Evolutionary conservation across 1,139 yeast genomes (phyloP).

Genomic region (Entelexis sorbosivorans): DNA sequence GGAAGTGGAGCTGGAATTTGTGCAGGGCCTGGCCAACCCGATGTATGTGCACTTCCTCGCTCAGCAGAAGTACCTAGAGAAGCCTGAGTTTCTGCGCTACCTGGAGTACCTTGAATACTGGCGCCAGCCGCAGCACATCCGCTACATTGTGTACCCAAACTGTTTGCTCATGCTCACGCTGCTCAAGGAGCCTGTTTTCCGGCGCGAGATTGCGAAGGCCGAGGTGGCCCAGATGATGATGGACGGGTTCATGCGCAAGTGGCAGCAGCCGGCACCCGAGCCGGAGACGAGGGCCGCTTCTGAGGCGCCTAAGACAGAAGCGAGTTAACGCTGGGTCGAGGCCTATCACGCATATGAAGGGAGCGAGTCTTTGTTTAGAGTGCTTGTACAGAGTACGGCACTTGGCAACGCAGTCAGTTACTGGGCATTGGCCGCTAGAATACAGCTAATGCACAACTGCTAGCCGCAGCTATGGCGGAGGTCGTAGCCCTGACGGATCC

Average conservation of each 20-base stretch:
- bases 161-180: slow-evolving; percentile 56
- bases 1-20: slow-evolving; percentile 75
- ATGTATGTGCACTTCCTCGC: slow-evolving; percentile 66
- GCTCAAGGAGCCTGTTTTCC: slow-evolving; percentile 35
- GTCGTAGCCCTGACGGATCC: too few species aligned
- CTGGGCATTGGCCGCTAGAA: too few species aligned
- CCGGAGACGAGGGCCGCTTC: background rate
- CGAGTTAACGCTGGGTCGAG: too few species aligned
- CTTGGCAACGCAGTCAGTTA: too few species aligned
- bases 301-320: background rate
- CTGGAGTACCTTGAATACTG: slow-evolving; percentile 62
- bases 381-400: too few species aligned
- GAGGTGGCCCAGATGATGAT: slow-evolving; percentile 35
- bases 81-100: slow-evolving; percentile 51
- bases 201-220: slow-evolving; percentile 33
- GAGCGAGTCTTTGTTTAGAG: too few species aligned
- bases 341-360: too few species aligned
- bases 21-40: slow-evolving; percentile 70
- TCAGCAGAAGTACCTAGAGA: slow-evolving; percentile 56
- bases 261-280: slow-evolving; percentile 25
- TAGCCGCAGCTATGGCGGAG: too few species aligned
- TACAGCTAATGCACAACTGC: too few species aligned
- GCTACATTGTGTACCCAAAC: slow-evolving; percentile 57
- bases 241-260: slow-evolving; percentile 35
- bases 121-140: slow-evolving; percentile 56